These are phyloP conservation scores for Solanum phureja DNA, from an alignment of 257 asterid species.

Conservation along the genomic window DNA sequence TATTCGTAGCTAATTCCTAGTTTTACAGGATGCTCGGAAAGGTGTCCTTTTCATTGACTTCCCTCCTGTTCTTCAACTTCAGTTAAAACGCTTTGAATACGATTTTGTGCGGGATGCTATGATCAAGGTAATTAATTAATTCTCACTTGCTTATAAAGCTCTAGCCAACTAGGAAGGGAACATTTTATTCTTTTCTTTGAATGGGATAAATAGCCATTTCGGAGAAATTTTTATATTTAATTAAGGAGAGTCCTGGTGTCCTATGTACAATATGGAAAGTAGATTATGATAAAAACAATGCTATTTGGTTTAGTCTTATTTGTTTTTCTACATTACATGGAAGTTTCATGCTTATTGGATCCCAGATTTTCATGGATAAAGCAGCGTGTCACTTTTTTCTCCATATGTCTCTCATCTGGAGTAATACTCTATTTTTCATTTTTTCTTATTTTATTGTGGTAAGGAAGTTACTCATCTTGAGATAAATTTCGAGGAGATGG, in stretches of 20 bases:
- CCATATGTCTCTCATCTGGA: not conserved
- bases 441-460: not conserved
- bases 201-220: not conserved
- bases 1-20: not conserved
- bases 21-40: constrained; percentile 71
- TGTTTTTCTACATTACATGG: not conserved
- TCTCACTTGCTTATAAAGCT: not conserved
- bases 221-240: not conserved
- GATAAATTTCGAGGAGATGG: not conserved
- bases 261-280: not conserved
- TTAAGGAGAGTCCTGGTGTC: not conserved
- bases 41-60: constrained; percentile 77
- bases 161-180: not conserved
- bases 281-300: not conserved
- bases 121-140: constrained; percentile 50
- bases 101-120: constrained; percentile 70
- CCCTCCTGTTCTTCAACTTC: constrained; percentile 86
- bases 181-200: not conserved
- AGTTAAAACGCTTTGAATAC: constrained; percentile 67
- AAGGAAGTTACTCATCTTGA: not conserved
- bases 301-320: not conserved
- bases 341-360: not conserved
- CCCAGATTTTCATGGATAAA: not conserved
- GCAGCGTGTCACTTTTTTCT: not conserved
- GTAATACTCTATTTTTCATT: not conserved